These are phyloP conservation scores for Heteromeles arbutifolia DNA, from an alignment of 306 rosid genomes.

Conservation along the genomic window DNA sequence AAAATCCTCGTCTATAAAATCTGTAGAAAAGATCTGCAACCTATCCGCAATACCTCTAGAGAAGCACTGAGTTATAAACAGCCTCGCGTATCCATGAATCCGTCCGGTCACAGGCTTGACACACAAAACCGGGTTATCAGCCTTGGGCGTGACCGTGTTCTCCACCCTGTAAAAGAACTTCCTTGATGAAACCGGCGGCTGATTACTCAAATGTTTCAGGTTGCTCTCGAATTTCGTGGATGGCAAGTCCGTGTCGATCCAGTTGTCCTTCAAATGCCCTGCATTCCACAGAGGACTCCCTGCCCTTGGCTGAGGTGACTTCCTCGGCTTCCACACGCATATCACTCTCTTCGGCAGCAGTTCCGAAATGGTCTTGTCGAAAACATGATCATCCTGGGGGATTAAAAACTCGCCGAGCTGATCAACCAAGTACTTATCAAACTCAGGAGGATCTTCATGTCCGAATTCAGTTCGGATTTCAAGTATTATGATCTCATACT, in stretches of 20 bases:
- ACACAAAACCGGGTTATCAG: constrained; percentile 70
- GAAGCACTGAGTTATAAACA: constrained; percentile 62
- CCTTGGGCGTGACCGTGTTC: constrained; percentile 79
- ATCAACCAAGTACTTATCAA: constrained; percentile 60
- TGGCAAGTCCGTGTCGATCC: constrained; percentile 86
- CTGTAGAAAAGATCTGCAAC: constrained; percentile 69
- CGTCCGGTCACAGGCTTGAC: constrained; percentile 73
- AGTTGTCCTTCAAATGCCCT: constrained; percentile 61
- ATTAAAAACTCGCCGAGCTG: constrained; percentile 59
- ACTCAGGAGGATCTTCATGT: constrained; percentile 68
- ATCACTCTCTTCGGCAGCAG: constrained; percentile 61
- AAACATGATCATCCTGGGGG: constrained; percentile 59
- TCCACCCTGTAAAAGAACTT: constrained; percentile 82
- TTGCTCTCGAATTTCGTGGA: constrained; percentile 78
- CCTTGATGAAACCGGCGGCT: constrained; percentile 46
- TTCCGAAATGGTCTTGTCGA: constrained; percentile 49
- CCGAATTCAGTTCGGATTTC: constrained; percentile 84
- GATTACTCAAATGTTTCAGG: constrained; percentile 62
- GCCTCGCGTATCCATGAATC: constrained; percentile 59
- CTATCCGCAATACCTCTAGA: constrained; percentile 39
- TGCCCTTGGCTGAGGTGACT: constrained; percentile 46
- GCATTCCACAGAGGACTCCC: constrained; percentile 69
- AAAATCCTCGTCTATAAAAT: constrained; percentile 72
- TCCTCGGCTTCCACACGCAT: constrained; percentile 86
- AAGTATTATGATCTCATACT: constrained; percentile 58